Evolutionary conservation across 495 filamentous ascomycete species (phyloP).

Genomic region (Aspergillus avenaceus): DNA sequence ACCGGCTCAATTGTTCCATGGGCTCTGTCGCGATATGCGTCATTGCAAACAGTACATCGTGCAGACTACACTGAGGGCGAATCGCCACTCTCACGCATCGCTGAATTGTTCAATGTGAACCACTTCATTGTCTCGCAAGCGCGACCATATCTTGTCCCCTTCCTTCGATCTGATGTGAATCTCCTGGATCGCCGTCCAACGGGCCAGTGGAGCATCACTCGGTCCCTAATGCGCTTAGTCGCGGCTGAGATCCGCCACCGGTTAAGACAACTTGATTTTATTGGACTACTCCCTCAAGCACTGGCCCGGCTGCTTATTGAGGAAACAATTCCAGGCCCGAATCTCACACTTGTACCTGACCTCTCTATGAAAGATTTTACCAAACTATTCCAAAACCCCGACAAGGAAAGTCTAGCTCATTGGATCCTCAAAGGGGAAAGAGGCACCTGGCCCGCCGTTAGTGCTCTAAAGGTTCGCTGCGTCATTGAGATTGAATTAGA

Average conservation of each 20-base stretch:
- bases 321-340: constrained; percentile 78
- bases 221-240: constrained; percentile 64
- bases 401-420: constrained; percentile 66
- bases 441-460: constrained; percentile 89
- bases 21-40: constrained; percentile 60
- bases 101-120: constrained; percentile 94
- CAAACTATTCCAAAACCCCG: constrained; percentile 76
- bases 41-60: constrained; percentile 66
- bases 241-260: constrained; percentile 78
- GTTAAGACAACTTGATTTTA: constrained; percentile 73
- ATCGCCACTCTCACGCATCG: constrained; percentile 76
- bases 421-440: constrained; percentile 85
- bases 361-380: constrained; percentile 67
- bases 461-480: constrained; percentile 77
- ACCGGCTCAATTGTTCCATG: constrained; percentile 77
- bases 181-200: constrained; percentile 62
- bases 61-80: constrained; percentile 68
- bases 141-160: constrained; percentile 89
- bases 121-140: constrained; percentile 97
- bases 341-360: constrained; percentile 78
- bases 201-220: constrained; percentile 52
- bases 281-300: constrained; percentile 63
- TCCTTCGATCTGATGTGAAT: constrained; percentile 76
- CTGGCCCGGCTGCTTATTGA: constrained; percentile 80
- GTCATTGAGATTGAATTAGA: constrained; percentile 85